Evolutionary conservation across 2,329 filamentous ascomycete genomes (phyloP).

Genomic region (Aureobasidium pullulans): DNA sequence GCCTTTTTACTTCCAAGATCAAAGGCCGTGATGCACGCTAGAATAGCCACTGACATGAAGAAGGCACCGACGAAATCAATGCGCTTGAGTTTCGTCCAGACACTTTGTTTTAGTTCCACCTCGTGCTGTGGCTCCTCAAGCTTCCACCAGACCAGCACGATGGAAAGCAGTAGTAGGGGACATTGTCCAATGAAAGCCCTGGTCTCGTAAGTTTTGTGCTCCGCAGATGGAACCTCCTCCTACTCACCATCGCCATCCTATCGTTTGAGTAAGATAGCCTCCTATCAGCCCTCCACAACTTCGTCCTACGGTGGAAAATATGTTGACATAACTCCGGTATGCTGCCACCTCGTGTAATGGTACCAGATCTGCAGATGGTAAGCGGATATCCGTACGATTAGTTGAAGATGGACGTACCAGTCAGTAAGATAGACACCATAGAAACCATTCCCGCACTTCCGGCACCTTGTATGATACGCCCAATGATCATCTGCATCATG

Average conservation of each 20-base stretch:
- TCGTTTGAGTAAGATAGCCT: conserved; percentile 52
- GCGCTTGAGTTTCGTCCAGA: conserved; percentile 37
- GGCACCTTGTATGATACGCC: conserved; percentile 35
- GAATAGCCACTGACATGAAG: conserved; percentile 38
- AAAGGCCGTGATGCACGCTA: conserved; percentile 39
- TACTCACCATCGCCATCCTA: conserved; percentile 58
- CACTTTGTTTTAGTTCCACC: conserved; percentile 17
- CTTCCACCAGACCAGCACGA: conserved; percentile 36
- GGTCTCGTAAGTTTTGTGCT: background rate
- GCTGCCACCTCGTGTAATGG: conserved; percentile 42
- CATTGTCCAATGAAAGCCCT: conserved; percentile 53
- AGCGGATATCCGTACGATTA: background rate
- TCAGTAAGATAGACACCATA: conserved; percentile 42
- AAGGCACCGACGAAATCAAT: conserved; percentile 54
- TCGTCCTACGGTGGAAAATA: conserved; percentile 43
- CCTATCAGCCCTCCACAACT: conserved; percentile 50
- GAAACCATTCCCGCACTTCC: conserved; percentile 39
- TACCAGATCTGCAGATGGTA: conserved; percentile 27
- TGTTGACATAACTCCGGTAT: conserved; percentile 46
- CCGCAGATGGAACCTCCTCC: background rate
- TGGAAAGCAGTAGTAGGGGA: conserved; percentile 47
- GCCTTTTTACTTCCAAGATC: conserved; percentile 42
- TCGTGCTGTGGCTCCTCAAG: conserved; percentile 19
- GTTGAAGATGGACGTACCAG: background rate
- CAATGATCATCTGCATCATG: conserved; percentile 35